These are phyloP conservation scores for Malassezia slooffiae DNA, from an alignment of 1,284 basidiomycete species.

Conservation along the genomic window DNA sequence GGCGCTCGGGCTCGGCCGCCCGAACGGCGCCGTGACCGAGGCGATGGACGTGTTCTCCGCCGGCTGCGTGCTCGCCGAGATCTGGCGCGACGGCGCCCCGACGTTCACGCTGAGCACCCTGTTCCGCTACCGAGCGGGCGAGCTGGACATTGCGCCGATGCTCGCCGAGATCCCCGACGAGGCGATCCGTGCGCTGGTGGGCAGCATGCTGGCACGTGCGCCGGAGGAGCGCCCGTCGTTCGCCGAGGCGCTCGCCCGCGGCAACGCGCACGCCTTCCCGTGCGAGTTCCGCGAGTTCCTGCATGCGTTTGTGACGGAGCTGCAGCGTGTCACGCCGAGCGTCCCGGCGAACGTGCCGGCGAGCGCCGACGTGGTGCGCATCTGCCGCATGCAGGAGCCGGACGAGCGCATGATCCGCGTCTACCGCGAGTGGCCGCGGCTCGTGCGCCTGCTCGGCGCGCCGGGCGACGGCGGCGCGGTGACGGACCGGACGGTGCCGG, in stretches of 20 bases:
- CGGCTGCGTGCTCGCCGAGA: slow-evolving; percentile 89
- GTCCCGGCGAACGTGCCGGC: background rate
- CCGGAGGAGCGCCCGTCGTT: slow-evolving; percentile 69
- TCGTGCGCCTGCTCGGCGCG: slow-evolving; percentile 23
- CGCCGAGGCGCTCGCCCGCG: slow-evolving; percentile 65
- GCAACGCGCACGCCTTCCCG: slow-evolving; percentile 66
- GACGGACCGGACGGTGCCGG: too few relatives aligned
- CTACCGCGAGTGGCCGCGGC: slow-evolving; percentile 38
- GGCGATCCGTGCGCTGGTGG: slow-evolving; percentile 62
- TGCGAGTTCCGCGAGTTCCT: slow-evolving; percentile 88
- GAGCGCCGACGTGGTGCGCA: background rate
- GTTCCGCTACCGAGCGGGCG: slow-evolving; percentile 83
- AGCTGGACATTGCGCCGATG: slow-evolving; percentile 64
- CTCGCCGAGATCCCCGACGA: slow-evolving; percentile 68
- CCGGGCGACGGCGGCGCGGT: background rate
- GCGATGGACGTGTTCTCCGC: slow-evolving; percentile 95
- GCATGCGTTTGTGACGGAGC: slow-evolving; percentile 71
- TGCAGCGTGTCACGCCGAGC: slow-evolving; percentile 50
- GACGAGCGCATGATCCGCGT: slow-evolving; percentile 42
- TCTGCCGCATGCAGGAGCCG: slow-evolving; percentile 17
- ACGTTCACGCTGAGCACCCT: slow-evolving; percentile 89
- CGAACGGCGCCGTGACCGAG: slow-evolving; percentile 75
- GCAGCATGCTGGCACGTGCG: slow-evolving; percentile 77
- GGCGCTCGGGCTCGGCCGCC: slow-evolving; percentile 46
- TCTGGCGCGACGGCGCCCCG: slow-evolving; percentile 87